phyloP scores from a whole-genome alignment of 129 eudicot species.

The Centrapalus pauciflorus region DNA sequence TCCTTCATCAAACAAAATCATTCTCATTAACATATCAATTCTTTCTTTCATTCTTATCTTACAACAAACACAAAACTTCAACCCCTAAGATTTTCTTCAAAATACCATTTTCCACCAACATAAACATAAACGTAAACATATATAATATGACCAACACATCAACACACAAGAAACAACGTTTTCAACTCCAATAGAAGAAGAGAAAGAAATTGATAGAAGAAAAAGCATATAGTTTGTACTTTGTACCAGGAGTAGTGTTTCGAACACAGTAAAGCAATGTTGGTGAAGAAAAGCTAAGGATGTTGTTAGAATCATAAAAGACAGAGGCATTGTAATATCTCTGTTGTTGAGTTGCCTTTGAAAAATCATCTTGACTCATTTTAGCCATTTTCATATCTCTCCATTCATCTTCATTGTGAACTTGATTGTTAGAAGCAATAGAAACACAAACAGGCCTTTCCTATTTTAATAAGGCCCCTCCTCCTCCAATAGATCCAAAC shows the following conservation, averaged over 20 bases:
- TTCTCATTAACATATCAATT: neutral
- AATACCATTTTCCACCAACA: no score
- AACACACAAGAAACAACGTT: neutral
- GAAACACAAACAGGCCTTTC: conserved; percentile 30
- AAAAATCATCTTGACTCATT: conserved; percentile 22
- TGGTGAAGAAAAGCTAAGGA: conserved; percentile 91
- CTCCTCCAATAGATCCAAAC: conserved; percentile 7
- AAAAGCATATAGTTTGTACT: no score
- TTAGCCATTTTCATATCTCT: conserved; percentile 44
- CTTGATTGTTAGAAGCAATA: neutral
- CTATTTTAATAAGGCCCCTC: no score
- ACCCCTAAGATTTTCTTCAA: neutral
- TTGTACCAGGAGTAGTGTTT: conserved; percentile 39
- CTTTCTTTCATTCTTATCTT: no score
- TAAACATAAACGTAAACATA: no score
- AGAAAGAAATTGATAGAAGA: neutral
- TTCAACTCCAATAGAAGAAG: neutral
- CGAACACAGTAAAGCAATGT: conserved; percentile 42
- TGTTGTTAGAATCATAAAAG: conserved; percentile 45
- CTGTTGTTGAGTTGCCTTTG: neutral
- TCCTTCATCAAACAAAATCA: conserved; percentile 31
- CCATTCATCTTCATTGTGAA: conserved; percentile 37
- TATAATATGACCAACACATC: no score
- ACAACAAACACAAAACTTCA: neutral
- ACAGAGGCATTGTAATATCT: conserved; percentile 41